Evolutionary conservation across 495 filamentous ascomycete genomes (phyloP), one percentile per base, ranked within the genome.

Genomic region (Penicillium lagena): DNA sequence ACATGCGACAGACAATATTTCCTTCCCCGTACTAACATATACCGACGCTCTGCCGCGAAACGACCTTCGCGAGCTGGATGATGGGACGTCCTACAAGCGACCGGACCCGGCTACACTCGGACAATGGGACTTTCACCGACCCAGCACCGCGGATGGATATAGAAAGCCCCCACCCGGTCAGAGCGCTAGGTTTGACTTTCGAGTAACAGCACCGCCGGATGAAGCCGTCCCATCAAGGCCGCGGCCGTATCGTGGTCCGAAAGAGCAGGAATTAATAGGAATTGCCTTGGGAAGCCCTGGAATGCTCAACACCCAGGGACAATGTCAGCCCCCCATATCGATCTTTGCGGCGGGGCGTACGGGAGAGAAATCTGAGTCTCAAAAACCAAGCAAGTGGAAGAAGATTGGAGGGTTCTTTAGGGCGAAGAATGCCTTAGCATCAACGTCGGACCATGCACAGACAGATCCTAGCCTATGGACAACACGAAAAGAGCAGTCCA

Each of bases 331-430:
- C 4, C 55, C 58, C 2, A 45, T 52, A 40, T 40, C 37, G 0
- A 50, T 46, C 1, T 54, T 50, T 29, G 29, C 37, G 29, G 58
- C 59, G 48, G 37, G 59, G 42, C 51, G 55, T 27, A 47, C 46
- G 27, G 42, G 54, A 40, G 51, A 41, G 38, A 42, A 60, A 36
- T 43, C 41, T 9, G 39, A 56, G 12, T 66, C 68, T 30, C 60
- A 62, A 11, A 81, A 75, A 43, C 50, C 70, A 7, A 75, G 75
- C 44, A 77, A 75, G 45, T 82, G 79, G 79, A 80, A 69, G 60
- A 71, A 76, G 40, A 66, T 82, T 49, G 74, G 75, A 1, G 68
- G 67, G 1, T 37, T 79, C 3, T 76, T 79, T 51, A 70, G 58
- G 43, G 68, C 64, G 11, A 81, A 71, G 43, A 60, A 58, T 54